These are phyloP conservation scores for Quercus suber DNA, from an alignment of 306 rosid species.

Conservation along the genomic window DNA sequence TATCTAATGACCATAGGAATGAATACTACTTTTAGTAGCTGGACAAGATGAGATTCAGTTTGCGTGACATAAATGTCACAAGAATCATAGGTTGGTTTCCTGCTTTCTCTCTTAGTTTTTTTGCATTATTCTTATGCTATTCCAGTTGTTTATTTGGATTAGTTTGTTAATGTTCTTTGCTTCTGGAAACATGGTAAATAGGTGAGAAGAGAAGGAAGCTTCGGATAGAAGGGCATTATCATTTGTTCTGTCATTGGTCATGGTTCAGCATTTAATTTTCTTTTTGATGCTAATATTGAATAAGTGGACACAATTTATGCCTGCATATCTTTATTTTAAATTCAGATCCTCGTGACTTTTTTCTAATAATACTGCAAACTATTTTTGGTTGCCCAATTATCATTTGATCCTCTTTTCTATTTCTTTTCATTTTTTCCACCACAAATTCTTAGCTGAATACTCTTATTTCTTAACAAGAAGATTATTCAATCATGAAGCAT, in stretches of 20 bases:
- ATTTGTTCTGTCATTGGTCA: conserved; percentile 94
- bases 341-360: not conserved
- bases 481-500: not conserved
- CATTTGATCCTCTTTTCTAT: too few species aligned
- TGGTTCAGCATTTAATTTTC: conserved; percentile 45
- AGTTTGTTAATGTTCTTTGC: conserved; percentile 34
- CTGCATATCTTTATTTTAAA: not conserved
- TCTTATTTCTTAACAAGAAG: not conserved
- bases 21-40: conserved; percentile 95
- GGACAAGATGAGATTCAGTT: conserved; percentile 97
- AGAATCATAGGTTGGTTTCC: conserved; percentile 45
- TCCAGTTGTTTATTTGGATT: conserved; percentile 6
- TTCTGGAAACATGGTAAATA: conserved; percentile 36
- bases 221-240: conserved; percentile 90
- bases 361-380: not conserved
- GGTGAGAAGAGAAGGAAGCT: conserved; percentile 88
- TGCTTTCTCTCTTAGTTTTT: not conserved
- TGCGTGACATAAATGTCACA: conserved; percentile 94
- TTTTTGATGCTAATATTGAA: conserved; percentile 9
- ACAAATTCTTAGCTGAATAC: not conserved
- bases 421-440: too few species aligned
- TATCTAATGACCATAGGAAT: conserved; percentile 88
- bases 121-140: not conserved
- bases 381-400: not conserved
- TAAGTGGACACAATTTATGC: not conserved